Percentiles rank a stretch among this genome's conserved stretches.
Conservation (phyloP, 768 basidiomycete species). For the Phylloporus sp. region DNA sequence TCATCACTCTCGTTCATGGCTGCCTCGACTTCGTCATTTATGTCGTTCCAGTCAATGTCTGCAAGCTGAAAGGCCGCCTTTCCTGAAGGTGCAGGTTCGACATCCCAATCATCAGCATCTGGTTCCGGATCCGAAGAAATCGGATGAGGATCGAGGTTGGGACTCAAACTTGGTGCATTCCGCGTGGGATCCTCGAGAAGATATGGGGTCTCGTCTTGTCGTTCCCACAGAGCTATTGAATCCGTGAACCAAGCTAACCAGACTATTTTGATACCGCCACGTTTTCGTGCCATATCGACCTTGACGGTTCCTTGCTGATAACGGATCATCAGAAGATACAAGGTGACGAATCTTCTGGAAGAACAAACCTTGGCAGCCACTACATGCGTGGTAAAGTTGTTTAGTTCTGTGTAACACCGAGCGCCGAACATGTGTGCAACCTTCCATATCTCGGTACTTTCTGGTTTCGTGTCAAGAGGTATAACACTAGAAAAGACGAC, state of each 20-base stretch:
- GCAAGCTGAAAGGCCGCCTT: constrained; percentile 44
- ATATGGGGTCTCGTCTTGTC: constrained; percentile 76
- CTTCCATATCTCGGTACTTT: constrained; percentile 81
- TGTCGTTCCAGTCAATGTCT: constrained; percentile 76
- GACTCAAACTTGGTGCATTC: constrained; percentile 38
- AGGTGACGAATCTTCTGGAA: not conserved
- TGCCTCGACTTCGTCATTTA: constrained; percentile 84
- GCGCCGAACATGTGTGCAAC: constrained; percentile 89
- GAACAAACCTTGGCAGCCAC: constrained; percentile 78
- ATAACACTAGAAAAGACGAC: constrained; percentile 95
- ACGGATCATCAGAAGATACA: constrained; percentile 4
- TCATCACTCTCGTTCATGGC: constrained; percentile 81
- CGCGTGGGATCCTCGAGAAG: constrained; percentile 59
- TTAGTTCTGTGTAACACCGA: constrained; percentile 66
- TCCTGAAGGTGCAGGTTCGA: constrained; percentile 34
- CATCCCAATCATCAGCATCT: constrained; percentile 68
- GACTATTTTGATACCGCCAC: constrained; percentile 79
- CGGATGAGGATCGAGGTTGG: constrained; percentile 44
- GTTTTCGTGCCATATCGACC: constrained; percentile 75
- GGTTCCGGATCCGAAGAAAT: constrained; percentile 66
- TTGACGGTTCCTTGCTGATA: constrained; percentile 84
- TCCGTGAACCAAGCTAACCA: constrained; percentile 89
- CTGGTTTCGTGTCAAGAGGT: constrained; percentile 78
- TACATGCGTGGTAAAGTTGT: constrained; percentile 74
- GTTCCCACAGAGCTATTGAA: constrained; percentile 83